Conservation (phyloP, 805 yeast genomes). For the Candida boidinii region DNA sequence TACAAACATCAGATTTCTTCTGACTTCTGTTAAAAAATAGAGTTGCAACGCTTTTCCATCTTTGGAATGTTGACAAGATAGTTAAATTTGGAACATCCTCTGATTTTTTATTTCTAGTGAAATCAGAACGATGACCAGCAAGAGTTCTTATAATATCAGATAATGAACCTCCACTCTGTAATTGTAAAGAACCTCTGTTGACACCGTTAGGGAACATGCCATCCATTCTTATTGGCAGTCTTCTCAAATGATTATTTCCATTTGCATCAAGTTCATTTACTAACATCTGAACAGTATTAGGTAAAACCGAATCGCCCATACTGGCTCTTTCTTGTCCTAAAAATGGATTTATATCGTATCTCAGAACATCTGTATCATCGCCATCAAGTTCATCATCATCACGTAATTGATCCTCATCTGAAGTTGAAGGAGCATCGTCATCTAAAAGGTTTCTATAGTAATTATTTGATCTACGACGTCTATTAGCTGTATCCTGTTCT, state of each 20-base stretch:
- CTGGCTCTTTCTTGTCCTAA: too few species aligned
- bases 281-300: too few species aligned
- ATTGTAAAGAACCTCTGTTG: slow-evolving; percentile 6
- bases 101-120: slow-evolving; percentile 7
- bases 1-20: slow-evolving; percentile 22
- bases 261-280: too few species aligned
- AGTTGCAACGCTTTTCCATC: slow-evolving; percentile 58
- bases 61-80: slow-evolving; percentile 37
- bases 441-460: slow-evolving; percentile 5
- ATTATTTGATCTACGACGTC: too few species aligned
- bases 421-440: slow-evolving; percentile 9
- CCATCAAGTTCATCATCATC: slow-evolving; percentile 5
- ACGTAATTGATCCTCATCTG: slow-evolving; percentile 1
- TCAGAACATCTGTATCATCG: slow-evolving; percentile 6
- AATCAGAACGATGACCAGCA: slow-evolving; percentile 8
- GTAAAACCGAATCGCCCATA: too few species aligned
- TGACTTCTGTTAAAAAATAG: slow-evolving; percentile 42
- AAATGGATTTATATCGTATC: slow-evolving; percentile 5
- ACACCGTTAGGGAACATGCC: slow-evolving; percentile 9
- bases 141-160: slow-evolving; percentile 12
- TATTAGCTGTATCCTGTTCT: slow-evolving; percentile 17
- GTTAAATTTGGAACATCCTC: slow-evolving; percentile 12
- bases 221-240: too few species aligned
- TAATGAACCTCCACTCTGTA: slow-evolving; percentile 9
- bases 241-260: too few species aligned